Conservation (phyloP, 1,284 basidiomycete species). For the Coniferiporia sulphurascens region DNA sequence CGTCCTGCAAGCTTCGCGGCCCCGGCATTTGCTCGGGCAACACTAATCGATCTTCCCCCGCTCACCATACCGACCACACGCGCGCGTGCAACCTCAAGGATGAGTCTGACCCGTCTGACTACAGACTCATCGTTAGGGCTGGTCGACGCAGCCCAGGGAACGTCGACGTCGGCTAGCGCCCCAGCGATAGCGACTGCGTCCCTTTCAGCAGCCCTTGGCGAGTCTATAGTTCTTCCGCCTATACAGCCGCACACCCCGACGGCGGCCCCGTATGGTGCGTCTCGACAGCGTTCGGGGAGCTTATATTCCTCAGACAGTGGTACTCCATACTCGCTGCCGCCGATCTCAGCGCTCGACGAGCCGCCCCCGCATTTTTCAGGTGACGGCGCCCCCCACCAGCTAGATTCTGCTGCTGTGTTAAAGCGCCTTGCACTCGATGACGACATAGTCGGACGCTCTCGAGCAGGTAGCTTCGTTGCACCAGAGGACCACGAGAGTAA, state of each 20-base stretch:
- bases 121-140: background rate
- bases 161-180: background rate
- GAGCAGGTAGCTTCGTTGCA: conserved; percentile 5
- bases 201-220: conserved; percentile 6
- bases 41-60: conserved; percentile 15
- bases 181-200: conserved; percentile 4
- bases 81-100: background rate
- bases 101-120: background rate
- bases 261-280: background rate
- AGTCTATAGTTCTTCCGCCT: conserved; percentile 10
- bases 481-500: conserved; percentile 5
- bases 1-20: background rate
- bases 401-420: conserved; percentile 16
- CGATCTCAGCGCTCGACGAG: conserved; percentile 15
- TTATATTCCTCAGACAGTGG: conserved; percentile 13
- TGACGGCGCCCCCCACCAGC: background rate
- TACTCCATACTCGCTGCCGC: conserved; percentile 13
- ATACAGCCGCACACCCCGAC: background rate
- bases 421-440: conserved; percentile 17
- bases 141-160: background rate
- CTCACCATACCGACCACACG: conserved; percentile 14
- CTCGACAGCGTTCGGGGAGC: conserved; percentile 9
- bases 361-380: background rate
- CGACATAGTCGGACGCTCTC: conserved; percentile 12
- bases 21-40: conserved; percentile 1